Evolutionary conservation across 371 early-diverging fungal species (phyloP).

Genomic region (Mortierella sp.): DNA sequence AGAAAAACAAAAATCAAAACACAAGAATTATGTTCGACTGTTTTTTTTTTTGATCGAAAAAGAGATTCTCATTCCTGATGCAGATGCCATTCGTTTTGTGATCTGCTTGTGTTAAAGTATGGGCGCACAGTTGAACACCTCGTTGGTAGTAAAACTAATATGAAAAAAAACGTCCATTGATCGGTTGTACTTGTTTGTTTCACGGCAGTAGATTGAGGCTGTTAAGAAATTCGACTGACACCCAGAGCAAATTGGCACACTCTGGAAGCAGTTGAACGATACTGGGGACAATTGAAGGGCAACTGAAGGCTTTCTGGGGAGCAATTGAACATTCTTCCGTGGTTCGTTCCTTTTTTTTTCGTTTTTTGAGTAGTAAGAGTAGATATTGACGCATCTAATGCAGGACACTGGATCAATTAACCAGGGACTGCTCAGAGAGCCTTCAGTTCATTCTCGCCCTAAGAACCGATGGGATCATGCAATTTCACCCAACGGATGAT

Average conservation of each 20-base stretch:
- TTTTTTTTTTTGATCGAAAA: not conserved
- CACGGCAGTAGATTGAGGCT: too few species aligned
- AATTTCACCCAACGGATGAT: slow-evolving; percentile 51
- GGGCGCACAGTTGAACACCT: too few species aligned
- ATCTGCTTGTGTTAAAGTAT: too few species aligned
- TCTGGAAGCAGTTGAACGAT: too few species aligned
- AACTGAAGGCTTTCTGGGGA: not conserved
- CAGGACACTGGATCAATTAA: slow-evolving; percentile 37
- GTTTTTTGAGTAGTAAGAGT: not conserved
- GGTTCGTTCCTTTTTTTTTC: not conserved
- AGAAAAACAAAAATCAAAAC: not conserved
- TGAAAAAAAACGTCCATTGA: too few species aligned
- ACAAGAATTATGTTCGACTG: not conserved
- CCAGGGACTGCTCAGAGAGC: slow-evolving; percentile 54
- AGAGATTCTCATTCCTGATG: not conserved
- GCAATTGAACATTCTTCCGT: not conserved
- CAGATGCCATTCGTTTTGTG: not conserved
- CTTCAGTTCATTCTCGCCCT: slow-evolving; percentile 57
- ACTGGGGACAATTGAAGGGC: too few species aligned
- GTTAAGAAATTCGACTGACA: too few species aligned
- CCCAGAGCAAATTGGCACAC: too few species aligned
- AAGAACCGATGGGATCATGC: slow-evolving; percentile 54
- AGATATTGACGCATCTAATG: slow-evolving; percentile 57
- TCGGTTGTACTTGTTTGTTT: not conserved
- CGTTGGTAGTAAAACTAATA: too few species aligned